Conservation (phyloP, 306 rosid genomes). For the Herpetospermum pedunculosum region DNA sequence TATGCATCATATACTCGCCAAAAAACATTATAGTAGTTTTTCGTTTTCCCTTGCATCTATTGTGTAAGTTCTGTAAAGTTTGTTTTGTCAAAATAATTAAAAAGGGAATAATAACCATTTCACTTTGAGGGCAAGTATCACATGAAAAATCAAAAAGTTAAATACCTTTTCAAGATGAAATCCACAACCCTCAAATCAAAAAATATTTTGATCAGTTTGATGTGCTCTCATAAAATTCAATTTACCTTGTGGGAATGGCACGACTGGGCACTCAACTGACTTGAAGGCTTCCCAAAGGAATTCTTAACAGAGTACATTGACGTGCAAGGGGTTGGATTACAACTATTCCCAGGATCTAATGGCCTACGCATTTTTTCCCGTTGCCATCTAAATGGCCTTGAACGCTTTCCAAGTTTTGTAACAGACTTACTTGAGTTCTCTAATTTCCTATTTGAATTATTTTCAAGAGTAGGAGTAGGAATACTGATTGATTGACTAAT, state of each 20-base stretch:
- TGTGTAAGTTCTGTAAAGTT: background rate
- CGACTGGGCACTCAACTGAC: slow-evolving; percentile 7
- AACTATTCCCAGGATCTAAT: slow-evolving; percentile 19
- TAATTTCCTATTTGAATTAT: slow-evolving; percentile 16
- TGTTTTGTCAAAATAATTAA: background rate
- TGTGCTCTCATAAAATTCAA: background rate
- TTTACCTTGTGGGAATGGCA: slow-evolving; percentile 5
- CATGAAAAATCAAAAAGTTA: background rate
- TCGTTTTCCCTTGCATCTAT: background rate
- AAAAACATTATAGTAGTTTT: background rate
- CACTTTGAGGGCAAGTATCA: background rate
- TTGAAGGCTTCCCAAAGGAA: slow-evolving; percentile 19
- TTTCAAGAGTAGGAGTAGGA: slow-evolving; percentile 2
- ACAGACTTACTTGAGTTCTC: slow-evolving; percentile 16
- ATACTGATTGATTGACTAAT: slow-evolving; percentile 11
- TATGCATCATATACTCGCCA: background rate
- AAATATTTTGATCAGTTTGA: background rate
- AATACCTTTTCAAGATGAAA: background rate
- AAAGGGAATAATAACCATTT: background rate
- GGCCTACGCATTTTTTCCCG: slow-evolving; percentile 39
- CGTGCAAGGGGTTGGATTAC: slow-evolving; percentile 5
- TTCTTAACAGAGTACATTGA: slow-evolving; percentile 3
- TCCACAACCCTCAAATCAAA: background rate
- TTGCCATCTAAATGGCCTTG: slow-evolving; percentile 69
- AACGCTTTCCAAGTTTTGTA: slow-evolving; percentile 32